phyloP scores from a whole-genome alignment of 2,329 filamentous ascomycete genomes.

The Colletotrichum eremochloae region DNA sequence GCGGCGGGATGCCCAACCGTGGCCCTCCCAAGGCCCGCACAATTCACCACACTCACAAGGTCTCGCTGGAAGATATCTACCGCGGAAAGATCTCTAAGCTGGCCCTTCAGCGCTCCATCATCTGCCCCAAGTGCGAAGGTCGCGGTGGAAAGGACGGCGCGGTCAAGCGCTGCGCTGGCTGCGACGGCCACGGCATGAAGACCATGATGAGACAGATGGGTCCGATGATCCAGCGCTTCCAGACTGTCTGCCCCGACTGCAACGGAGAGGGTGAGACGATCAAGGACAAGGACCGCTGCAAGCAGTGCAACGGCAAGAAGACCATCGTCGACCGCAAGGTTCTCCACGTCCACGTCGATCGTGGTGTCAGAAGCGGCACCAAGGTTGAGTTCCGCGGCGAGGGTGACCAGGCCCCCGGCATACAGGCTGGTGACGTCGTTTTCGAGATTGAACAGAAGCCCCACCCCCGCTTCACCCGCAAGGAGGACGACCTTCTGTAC shows the following conservation, averaged over 20 bases:
- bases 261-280: conserved; percentile 97
- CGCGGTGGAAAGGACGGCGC: conserved; percentile 97
- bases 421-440: conserved; percentile 94
- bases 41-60: conserved; percentile 98
- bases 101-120: conserved; percentile 95
- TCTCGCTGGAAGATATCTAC: conserved; percentile 98
- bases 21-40: conserved; percentile 92
- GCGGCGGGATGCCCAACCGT: conserved; percentile 76
- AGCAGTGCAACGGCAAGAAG: conserved; percentile 97
- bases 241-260: conserved; percentile 98
- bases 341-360: conserved; percentile 96
- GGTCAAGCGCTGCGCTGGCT: conserved; percentile 92
- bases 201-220: conserved; percentile 99
- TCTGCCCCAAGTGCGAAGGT: conserved; percentile 94
- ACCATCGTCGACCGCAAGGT: conserved; percentile 98
- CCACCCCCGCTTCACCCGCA: conserved; percentile 94
- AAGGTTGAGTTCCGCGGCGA: conserved; percentile 98
- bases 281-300: conserved; percentile 97
- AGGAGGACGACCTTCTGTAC: conserved; percentile 96
- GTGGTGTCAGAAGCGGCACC: conserved; percentile 91
- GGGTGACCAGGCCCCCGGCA: conserved; percentile 94
- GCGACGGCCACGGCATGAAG: conserved; percentile 97
- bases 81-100: conserved; percentile 97
- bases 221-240: conserved; percentile 99
- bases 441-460: conserved; percentile 99